Base-by-base conservation (phyloP, 805 yeast species). In the Candida sithepensis region DNA sequence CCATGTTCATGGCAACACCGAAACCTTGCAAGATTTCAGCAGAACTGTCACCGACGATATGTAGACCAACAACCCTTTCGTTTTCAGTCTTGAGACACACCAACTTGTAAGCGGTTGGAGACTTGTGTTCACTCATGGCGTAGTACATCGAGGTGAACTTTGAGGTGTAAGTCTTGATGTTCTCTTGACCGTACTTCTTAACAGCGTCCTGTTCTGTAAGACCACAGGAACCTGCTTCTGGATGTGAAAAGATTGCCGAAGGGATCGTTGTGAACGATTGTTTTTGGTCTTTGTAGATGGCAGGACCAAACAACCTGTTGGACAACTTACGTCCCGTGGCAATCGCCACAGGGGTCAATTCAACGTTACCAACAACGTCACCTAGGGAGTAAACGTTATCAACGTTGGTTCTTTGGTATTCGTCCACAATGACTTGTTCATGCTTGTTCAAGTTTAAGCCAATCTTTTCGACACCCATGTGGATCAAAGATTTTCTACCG, bases 1-100 rank as follows among this genome's bases (percentile, higher is more conserved):
- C 99, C 99, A 94, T 94, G 73, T 91, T 91, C 54, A 94, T 73
- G 43, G 99, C 99, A 46, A 91, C 99, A 50, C 98, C 99, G 62
- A 94, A 94, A 34, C 99, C 99, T 75, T 94, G 99, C 59, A 94
- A 77, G 49, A 94, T 91, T 70, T 94, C 99, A 28, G 96, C 82
- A 44, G 94, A 81, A 8, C 80, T 70, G 61, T 91, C 98, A 52
- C 99, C 99, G 56, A 91, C 87, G 47, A 94, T 70, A 68, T 94
- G 99, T 57, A 94, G 72, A 24, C 99, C 99, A 51, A 94, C 95
- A 47, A 94, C 96, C 70, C 88, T 91, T 69, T 94, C 98, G 38
- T 88, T 82, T 41, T 77, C 70, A 16, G 97, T 96, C 30, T 82
- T 60, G 9, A 66, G 78, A 62, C 82, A 78, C 42, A 94, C 75